Evolutionary conservation across 169 alveolate genomes (phyloP).

Genomic region (Amoebophrya sp.): DNA sequence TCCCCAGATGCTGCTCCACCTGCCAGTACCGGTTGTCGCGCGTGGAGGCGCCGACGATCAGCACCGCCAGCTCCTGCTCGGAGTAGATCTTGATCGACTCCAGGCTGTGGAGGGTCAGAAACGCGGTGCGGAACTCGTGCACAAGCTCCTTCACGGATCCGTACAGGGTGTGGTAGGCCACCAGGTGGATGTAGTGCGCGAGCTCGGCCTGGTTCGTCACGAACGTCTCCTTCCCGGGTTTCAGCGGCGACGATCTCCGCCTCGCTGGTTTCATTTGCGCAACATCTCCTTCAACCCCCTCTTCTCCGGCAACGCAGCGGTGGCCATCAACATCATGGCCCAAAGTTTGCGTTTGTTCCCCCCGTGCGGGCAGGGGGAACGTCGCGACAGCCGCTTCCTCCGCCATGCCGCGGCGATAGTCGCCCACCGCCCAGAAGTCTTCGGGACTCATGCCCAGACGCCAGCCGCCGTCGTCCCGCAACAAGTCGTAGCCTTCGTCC

Average conservation of each 20-base stretch:
- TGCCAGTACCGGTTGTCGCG: conserved; percentile 25
- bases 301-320: too few relatives aligned
- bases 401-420: too few relatives aligned
- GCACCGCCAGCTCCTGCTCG: background rate
- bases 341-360: too few relatives aligned
- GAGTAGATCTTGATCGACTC: background rate
- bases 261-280: too few relatives aligned
- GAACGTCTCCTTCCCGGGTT: too few relatives aligned
- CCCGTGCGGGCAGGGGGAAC: too few relatives aligned
- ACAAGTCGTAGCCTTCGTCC: background rate
- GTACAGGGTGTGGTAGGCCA: background rate
- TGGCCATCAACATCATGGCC: too few relatives aligned
- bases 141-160: background rate
- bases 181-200: background rate
- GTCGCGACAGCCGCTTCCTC: too few relatives aligned
- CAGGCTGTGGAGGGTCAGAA: too few relatives aligned
- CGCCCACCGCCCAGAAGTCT: background rate
- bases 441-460: background rate
- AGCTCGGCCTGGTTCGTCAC: background rate
- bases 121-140: background rate
- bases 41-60: background rate
- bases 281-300: too few relatives aligned
- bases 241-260: too few relatives aligned
- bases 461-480: background rate
- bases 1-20: conserved; percentile 23